phyloP scores from a whole-genome alignment of 2,329 filamentous ascomycete species.

The Botrytis galanthina region DNA sequence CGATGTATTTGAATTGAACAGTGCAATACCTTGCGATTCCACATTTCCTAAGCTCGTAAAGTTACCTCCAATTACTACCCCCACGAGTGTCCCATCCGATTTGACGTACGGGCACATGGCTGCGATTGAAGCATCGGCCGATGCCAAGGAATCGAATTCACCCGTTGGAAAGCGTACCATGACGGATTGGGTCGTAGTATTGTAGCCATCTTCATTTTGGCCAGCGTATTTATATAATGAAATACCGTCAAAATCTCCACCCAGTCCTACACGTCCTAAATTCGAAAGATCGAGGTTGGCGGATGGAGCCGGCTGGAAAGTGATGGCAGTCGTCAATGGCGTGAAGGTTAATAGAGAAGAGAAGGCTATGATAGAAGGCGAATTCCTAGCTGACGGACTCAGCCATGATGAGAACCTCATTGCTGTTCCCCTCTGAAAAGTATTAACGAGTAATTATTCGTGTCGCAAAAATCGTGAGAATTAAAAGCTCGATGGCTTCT shows the following conservation, averaged over 20 bases:
- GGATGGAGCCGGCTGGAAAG: slow-evolving; percentile 60
- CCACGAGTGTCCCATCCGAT: slow-evolving; percentile 63
- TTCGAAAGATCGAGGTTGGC: slow-evolving; percentile 74
- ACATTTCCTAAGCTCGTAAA: slow-evolving; percentile 85
- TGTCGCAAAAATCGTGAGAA: slow-evolving; percentile 20
- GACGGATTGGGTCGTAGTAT: slow-evolving; percentile 73
- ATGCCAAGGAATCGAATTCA: slow-evolving; percentile 69
- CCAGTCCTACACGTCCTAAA: slow-evolving; percentile 80
- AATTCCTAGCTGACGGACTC: slow-evolving; percentile 31
- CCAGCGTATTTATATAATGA: slow-evolving; percentile 84
- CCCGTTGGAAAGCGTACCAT: slow-evolving; percentile 83
- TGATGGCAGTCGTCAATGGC: slow-evolving; percentile 50
- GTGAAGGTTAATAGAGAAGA: slow-evolving; percentile 43
- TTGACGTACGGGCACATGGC: slow-evolving; percentile 80
- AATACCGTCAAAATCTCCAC: slow-evolving; percentile 86
- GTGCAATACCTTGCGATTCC: slow-evolving; percentile 73
- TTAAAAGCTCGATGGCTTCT: slow-evolving; percentile 26
- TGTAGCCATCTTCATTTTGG: slow-evolving; percentile 67
- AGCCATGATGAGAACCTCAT: slow-evolving; percentile 39
- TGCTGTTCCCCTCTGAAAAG: slow-evolving; percentile 27
- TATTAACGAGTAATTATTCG: slow-evolving; percentile 23
- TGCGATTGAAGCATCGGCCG: slow-evolving; percentile 79
- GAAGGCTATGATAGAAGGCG: slow-evolving; percentile 41
- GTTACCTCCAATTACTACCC: slow-evolving; percentile 86
- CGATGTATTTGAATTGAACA: slow-evolving; percentile 73